Evolutionary conservation across 345 rosid genomes (phyloP), one percentile per base, ranked within the genome.

Genomic region (Combretum micranthum): DNA sequence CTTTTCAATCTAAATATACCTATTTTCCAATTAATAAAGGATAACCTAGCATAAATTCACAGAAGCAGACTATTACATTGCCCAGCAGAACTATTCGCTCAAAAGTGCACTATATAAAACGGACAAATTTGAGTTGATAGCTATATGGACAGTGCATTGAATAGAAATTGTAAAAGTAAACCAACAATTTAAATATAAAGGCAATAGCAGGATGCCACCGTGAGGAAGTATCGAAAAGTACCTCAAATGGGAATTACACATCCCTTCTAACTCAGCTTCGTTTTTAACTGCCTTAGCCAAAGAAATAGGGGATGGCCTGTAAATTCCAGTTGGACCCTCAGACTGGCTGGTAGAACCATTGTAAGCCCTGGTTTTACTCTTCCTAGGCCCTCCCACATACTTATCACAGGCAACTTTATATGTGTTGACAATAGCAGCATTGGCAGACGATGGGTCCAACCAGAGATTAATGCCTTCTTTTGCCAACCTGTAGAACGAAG

Each of bases 181-280:
- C 39, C 39, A 32, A 32, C 9, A 32, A 32, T 32, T 32, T 5
- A 32, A 32, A 32, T 32, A 32, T 32, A 11, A 32, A 32, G 39
- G 39, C 9, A 11, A 32, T 32, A 32, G 10, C 39, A 32, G 39
- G 39, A 3, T 5, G 39, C 39, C 32, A 32, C 39, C 1, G 39
- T 32, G 10, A 32, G 9, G 39, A 32, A 32, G 57, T 21, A 37
- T 22, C 20, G 12, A 49, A 37, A 53, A 22, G 47, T 75, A 88
- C 98, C 97, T 86, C 62, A 88, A 79, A 72, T 92, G 98, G 72
- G 83, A 80, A 63, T 81, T 81, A 59, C 60, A 75, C 98, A 88
- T 88, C 65, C 98, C 98, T 69, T 81, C 84, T 69, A 92, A 68
- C 69, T 92, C 98, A 0, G 86, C 77, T 18, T 78, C 68, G 55